A percentile compares a stretch with the other conserved stretches of the same genome.
Conservation (phyloP, 495 filamentous ascomycete species). For the Poronia punctata region DNA sequence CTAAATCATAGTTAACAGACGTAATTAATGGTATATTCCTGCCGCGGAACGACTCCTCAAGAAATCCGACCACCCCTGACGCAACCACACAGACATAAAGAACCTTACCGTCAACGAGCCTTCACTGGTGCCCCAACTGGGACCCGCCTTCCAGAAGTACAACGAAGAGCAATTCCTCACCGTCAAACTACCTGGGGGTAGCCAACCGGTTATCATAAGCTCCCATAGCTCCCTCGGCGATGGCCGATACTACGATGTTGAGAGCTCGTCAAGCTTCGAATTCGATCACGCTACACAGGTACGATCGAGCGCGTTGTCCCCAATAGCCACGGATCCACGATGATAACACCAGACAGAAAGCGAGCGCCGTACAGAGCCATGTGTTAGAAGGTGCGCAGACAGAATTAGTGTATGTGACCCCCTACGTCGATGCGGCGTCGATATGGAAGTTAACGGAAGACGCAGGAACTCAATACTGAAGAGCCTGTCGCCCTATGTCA, state of each 20-base stretch:
- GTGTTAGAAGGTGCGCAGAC: constrained; percentile 70
- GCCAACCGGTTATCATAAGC: constrained; percentile 82
- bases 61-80: constrained; percentile 6
- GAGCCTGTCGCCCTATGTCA: constrained; percentile 64
- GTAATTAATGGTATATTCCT: constrained; percentile 70
- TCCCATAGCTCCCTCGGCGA: constrained; percentile 70
- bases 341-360: constrained; percentile 52
- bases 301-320: constrained; percentile 10
- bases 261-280: constrained; percentile 74
- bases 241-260: constrained; percentile 81
- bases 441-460: neutral
- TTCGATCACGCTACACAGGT: constrained; percentile 83
- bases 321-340: constrained; percentile 2
- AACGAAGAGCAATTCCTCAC: constrained; percentile 89
- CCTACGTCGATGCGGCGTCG: neutral
- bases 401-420: constrained; percentile 62
- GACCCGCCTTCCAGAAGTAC: constrained; percentile 85
- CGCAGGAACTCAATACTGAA: constrained; percentile 73
- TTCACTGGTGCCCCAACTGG: constrained; percentile 59
- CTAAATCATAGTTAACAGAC: constrained; percentile 64
- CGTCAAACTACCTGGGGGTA: constrained; percentile 80
- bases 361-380: constrained; percentile 72
- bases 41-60: neutral
- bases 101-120: constrained; percentile 66
- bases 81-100: constrained; percentile 67